Conservation (phyloP, 2,329 filamentous ascomycete species). For the Aspergillus floridensis region DNA sequence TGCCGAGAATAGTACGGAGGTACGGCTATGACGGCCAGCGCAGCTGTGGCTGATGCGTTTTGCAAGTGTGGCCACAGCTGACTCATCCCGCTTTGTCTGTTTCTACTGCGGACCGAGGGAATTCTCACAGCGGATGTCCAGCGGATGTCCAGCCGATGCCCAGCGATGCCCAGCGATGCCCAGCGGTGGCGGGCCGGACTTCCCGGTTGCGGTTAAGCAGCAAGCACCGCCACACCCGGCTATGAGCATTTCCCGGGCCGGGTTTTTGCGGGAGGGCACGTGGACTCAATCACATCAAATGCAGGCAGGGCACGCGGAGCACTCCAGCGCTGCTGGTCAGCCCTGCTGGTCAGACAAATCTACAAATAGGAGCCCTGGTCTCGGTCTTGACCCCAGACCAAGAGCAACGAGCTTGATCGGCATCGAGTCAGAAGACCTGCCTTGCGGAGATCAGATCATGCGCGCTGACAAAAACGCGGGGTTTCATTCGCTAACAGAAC, state of each 20-base stretch:
- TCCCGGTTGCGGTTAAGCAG: conserved; percentile 4
- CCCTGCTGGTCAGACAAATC: too few relatives aligned
- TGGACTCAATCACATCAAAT: background rate
- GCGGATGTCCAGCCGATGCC: background rate
- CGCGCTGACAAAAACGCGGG: background rate
- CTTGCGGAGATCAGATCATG: background rate
- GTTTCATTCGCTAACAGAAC: conserved; percentile 9
- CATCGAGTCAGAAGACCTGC: background rate
- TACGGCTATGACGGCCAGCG: conserved; percentile 29
- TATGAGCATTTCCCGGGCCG: conserved; percentile 23
- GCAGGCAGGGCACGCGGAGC: background rate
- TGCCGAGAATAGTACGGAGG: conserved; percentile 17
- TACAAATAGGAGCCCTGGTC: too few relatives aligned
- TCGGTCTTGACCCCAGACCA: background rate
- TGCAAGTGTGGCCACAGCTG: conserved; percentile 14
- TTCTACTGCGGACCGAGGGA: too few relatives aligned
- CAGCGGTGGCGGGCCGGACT: conserved; percentile 8
- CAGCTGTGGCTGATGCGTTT: conserved; percentile 17
- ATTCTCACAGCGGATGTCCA: too few relatives aligned
- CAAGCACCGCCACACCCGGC: conserved; percentile 24
- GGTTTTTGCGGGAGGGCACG: conserved; percentile 19
- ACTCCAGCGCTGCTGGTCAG: too few relatives aligned
- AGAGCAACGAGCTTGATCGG: background rate
- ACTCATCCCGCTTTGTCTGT: conserved; percentile 10
- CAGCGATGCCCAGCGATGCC: background rate